These are phyloP conservation scores for Pseudocercospora fuligena DNA, from an alignment of 2,329 filamentous ascomycete genomes.

Conservation along the genomic window DNA sequence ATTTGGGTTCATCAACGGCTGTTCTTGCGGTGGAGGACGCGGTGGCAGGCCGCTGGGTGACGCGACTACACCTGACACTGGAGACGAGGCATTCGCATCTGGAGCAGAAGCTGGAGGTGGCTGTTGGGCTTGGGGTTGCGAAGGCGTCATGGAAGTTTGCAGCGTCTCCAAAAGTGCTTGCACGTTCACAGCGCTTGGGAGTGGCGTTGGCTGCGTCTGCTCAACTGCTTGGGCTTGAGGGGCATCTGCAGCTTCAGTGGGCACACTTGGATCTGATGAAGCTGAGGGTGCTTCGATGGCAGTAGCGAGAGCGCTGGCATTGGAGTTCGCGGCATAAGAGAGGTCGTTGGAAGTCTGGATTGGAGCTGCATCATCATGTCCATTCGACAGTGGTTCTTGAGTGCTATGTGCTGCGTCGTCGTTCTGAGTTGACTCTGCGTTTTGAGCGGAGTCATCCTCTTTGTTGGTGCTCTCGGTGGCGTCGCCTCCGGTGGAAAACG, in stretches of 20 bases:
- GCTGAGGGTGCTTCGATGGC: slow-evolving; percentile 19
- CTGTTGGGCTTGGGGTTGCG: slow-evolving; percentile 31
- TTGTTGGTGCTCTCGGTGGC: slow-evolving; percentile 13
- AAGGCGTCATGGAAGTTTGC: slow-evolving; percentile 38
- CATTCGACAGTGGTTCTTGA: slow-evolving; percentile 27
- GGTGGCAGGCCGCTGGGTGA: slow-evolving; percentile 52
- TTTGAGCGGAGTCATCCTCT: slow-evolving; percentile 12
- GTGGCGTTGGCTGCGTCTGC: slow-evolving; percentile 22
- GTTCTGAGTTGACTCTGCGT: slow-evolving; percentile 1
- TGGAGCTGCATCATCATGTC: slow-evolving; percentile 22
- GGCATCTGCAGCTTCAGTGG: slow-evolving; percentile 21
- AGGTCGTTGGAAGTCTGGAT: slow-evolving; percentile 29
- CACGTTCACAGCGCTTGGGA: slow-evolving; percentile 47
- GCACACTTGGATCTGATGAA: slow-evolving; percentile 23
- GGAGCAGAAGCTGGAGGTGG: slow-evolving; percentile 33
- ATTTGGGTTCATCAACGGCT: slow-evolving; percentile 53
- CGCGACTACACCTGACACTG: slow-evolving; percentile 30
- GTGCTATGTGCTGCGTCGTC: slow-evolving; percentile 27
- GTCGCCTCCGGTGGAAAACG: slow-evolving; percentile 32
- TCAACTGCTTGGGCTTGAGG: slow-evolving; percentile 31
- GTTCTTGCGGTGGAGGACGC: slow-evolving; percentile 55
- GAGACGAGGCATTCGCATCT: slow-evolving; percentile 38
- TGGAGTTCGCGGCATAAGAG: slow-evolving; percentile 29
- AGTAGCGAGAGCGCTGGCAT: slow-evolving; percentile 11
- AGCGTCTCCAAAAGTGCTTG: slow-evolving; percentile 54